Base-by-base conservation (phyloP, 1,284 basidiomycete genomes). In the Ustilago esculenta region DNA sequence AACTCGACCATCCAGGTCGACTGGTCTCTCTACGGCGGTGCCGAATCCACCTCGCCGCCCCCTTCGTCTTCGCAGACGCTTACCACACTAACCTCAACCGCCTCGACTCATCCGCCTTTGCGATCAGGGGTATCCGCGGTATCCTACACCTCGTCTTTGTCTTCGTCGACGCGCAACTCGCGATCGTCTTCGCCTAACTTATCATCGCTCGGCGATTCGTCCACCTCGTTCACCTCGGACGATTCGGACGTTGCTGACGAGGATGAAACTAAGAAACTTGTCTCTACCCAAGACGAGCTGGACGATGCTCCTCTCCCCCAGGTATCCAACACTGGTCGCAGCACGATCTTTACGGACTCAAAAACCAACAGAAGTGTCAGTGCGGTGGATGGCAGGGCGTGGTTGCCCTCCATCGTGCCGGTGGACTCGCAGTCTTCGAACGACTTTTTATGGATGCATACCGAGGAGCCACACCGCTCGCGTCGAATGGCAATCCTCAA, bases 401-500 rank as follows among this genome's bases (percentile, higher is more conserved):
- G 82, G 81, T 64, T 77, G 23, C 83, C 83, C 0, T 54, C 64
- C 21, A 68, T 74, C 18, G 56, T 75, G 1, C 39, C 70, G 3
- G 71, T 73, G 30, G 53, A 64, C 7, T 60, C 75, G 52, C 77
- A 82, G 24, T 47, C 61, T 2, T 55, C 67, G 2, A 24, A 33
- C 18, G 83, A 84, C 56, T 84, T 83, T 51, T 85, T 98, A 25
- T 98, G 95, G 95, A 83, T 95, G 53, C 91, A 96, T 87, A 97
- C 92, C 1, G 95, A 98, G 83, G 96, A 98, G 82, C 95, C 95
- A 5, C 96, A 98, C 82, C 87, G 94, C 27, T 88, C 89, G 18
- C 85, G 95, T 41, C 85, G 95, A 43, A 89, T 88, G 84, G 91
- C 89, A 9, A 97, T 98, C 61, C 87, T 98, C 84, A 94, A 94